Base-by-base conservation (phyloP, 352 stramenopile species). In the Pythium sp. region DNA sequence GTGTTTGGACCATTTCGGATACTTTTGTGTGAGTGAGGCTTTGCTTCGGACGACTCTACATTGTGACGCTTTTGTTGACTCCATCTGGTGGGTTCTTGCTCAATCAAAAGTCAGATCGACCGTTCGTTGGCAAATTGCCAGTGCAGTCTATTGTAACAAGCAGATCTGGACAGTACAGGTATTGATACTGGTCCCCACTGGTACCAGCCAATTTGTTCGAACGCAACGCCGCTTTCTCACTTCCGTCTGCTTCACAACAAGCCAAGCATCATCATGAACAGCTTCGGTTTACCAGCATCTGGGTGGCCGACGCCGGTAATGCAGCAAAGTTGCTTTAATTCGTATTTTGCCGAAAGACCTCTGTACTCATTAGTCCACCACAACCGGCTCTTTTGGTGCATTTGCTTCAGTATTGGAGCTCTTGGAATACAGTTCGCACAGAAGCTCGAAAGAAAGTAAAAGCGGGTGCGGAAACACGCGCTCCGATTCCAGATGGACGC, bases 401-500 rank as follows among this genome's bases (percentile, higher is more conserved):
- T 54, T 54, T 54, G 41, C 15, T 9, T 46, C 38, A 46, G 38
- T 46, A 36, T 36, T 36, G 32, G 32, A 36, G 18, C 46, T 14
- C n/a, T 14, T 12, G 14, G 24, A 34, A 58, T 58, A 24, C 54
- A 58, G 54, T 58, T 58, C 54, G 54, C 26, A 26, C 54, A 58
- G 26, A 58, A 58, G 54, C 54, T n/a, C 20, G 26, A 30, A 22
- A 41, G 54, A 26, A 53, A 54, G 26, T 41, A 58, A 58, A 41
- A 26, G 54, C 26, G 28, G 53, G 26, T 20, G 26, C 8, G 54
- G 15, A 49, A n/a, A 49, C 41, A n/a, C 15, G 41, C 15, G 26
- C 54, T 34, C 12, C 24, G 26, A 58, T 58, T 58, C 54, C 54
- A 58, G 54, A 58, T 58, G 54, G 54, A 22, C 24, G 53, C 53